Conservation (phyloP, 129 eudicot species). For the Saussurea involucrata region DNA sequence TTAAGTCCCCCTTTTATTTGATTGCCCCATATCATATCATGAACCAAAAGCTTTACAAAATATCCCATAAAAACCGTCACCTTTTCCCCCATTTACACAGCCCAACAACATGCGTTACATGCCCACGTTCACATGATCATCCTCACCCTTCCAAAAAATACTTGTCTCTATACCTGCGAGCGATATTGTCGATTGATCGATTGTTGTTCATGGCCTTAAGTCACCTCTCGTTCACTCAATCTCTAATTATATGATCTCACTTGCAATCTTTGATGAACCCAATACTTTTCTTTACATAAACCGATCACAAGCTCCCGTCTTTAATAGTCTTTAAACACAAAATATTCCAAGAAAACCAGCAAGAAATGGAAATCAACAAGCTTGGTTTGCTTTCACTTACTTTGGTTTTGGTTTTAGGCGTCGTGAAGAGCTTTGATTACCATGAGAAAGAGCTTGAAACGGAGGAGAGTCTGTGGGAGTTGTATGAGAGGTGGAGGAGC, state of each 20-base stretch:
- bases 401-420: conserved; percentile 27
- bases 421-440: conserved; percentile 48
- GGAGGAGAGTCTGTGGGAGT: conserved; percentile 54
- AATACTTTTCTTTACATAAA: conserved; percentile 30
- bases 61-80: conserved; percentile 3
- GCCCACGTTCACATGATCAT: background rate
- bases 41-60: background rate
- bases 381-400: conserved; percentile 23
- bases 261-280: conserved; percentile 1
- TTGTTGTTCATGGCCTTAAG: conserved; percentile 39
- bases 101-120: conserved; percentile 6
- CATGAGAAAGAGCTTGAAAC: conserved; percentile 59
- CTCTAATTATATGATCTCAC: background rate
- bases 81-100: background rate
- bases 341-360: background rate
- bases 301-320: background rate
- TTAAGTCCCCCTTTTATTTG: conserved; percentile 8
- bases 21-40: conserved; percentile 5
- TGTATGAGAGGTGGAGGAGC: conserved; percentile 82
- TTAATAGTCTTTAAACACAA: background rate
- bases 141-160: background rate
- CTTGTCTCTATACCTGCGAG: no score
- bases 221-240: conserved; percentile 22
- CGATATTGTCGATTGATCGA: no score
- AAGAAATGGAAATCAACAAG: conserved; percentile 28